A percentile compares a stretch with the other conserved stretches of the same genome.
Evolutionary conservation across 1,139 yeast genomes (phyloP).

Genomic region (Geotrichum bryndzae): DNA sequence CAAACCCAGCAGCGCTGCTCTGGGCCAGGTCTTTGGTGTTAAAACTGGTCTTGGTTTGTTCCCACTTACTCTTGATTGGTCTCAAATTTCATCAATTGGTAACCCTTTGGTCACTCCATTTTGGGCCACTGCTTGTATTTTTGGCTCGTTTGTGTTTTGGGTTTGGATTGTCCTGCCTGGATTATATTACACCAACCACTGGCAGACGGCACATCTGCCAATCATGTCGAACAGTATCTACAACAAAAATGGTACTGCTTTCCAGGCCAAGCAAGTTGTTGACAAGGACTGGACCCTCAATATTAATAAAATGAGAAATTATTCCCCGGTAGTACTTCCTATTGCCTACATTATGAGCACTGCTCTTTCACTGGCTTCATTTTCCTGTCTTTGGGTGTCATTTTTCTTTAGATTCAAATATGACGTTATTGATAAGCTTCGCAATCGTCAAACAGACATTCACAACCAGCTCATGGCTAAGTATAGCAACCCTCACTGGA

Average conservation of each 20-base stretch:
- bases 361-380: constrained; percentile 41
- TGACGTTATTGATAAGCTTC: background rate
- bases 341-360: constrained; percentile 38
- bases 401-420: constrained; percentile 33
- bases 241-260: constrained; percentile 39
- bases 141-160: constrained; percentile 38
- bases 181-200: constrained; percentile 41
- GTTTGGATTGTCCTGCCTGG: constrained; percentile 35
- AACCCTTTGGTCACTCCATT: constrained; percentile 55
- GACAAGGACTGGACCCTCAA: constrained; percentile 40
- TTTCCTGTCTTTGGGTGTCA: constrained; percentile 48
- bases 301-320: constrained; percentile 25
- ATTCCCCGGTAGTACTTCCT: constrained; percentile 48
- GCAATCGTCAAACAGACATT: constrained; percentile 40
- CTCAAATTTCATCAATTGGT: constrained; percentile 32
- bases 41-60: constrained; percentile 48
- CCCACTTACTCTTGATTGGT: constrained; percentile 46
- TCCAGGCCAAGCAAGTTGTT: constrained; percentile 40
- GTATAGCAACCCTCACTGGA: constrained; percentile 49
- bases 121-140: constrained; percentile 41
- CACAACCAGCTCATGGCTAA: constrained; percentile 46
- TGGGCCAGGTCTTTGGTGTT: constrained; percentile 50
- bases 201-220: constrained; percentile 45
- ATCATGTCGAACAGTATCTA: constrained; percentile 38
- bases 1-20: constrained; percentile 39